These are phyloP conservation scores for Metarhizium anisopliae DNA, from an alignment of 2,329 filamentous ascomycete genomes.

Conservation along the genomic window DNA sequence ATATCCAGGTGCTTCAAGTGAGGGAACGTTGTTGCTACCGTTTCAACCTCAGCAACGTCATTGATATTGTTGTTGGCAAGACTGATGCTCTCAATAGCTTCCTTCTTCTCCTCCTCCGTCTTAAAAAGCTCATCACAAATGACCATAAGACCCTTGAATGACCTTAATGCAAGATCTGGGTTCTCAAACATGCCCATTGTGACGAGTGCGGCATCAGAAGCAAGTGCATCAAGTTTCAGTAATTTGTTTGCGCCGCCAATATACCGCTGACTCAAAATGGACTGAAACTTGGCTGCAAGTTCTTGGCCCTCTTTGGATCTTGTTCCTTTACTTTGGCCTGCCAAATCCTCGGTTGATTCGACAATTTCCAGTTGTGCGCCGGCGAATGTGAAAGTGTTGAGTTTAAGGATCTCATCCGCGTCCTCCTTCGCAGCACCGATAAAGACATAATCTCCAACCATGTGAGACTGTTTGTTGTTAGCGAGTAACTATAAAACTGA, in stretches of 20 bases:
- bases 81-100: constrained; percentile 73
- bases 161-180: constrained; percentile 66
- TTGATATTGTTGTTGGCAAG: constrained; percentile 72
- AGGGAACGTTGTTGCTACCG: constrained; percentile 70
- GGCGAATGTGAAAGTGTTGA: constrained; percentile 63
- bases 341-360: constrained; percentile 34
- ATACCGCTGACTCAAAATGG: constrained; percentile 69
- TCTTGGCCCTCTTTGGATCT: constrained; percentile 47
- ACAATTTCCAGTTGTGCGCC: constrained; percentile 50
- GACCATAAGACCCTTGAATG: constrained; percentile 86
- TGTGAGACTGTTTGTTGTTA: constrained; percentile 63
- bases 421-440: constrained; percentile 58
- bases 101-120: constrained; percentile 59
- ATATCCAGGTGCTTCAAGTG: constrained; percentile 84
- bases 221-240: constrained; percentile 73
- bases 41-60: constrained; percentile 62
- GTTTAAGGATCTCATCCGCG: constrained; percentile 52
- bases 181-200: constrained; percentile 68
- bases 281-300: constrained; percentile 59
- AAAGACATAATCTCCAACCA: constrained; percentile 60
- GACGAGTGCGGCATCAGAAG: constrained; percentile 60
- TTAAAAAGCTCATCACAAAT: constrained; percentile 75
- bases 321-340: constrained; percentile 26
- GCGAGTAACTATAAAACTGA: constrained; percentile 26
- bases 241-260: constrained; percentile 58